Evolutionary conservation across 495 filamentous ascomycete genomes (phyloP), one percentile per base, ranked within the genome.

Genomic region (Aspergillus baeticus): DNA sequence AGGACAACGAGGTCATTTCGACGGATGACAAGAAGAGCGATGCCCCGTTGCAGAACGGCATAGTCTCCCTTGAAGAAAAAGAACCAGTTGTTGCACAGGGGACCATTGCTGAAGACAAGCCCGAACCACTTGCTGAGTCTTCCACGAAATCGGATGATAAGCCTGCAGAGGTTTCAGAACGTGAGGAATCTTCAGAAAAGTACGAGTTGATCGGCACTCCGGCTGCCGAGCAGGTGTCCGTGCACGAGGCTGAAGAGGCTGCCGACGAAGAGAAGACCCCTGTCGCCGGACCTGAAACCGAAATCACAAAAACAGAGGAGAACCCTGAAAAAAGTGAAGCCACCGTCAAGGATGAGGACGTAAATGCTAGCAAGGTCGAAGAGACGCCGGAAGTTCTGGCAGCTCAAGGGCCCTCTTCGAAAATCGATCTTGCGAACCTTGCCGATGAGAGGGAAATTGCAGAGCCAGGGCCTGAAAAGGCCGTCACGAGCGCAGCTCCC

Each of bases 381-480:
- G 47, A 52, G 5, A 44, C 21, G 54, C n/a, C 15, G 15, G 46
- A 51, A 21, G 2, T 26, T 42, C 7, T n/a, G 15, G 35, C 31
- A 6, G 48, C 47, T 5, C 29, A 29, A 20, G 42, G 15, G 3
- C 36, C 52, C 20, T 33, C 42, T 38, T 17, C n/a, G 6, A 42
- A 47, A n/a, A 35, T 20, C 17, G 39, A 13, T 15, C 23, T 15
- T 23, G 17, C 17, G 15, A 31, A 46, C 4, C 17, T 35, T 5
- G 31, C 47, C 14, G 48, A 53, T 23, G 48, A 38, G 5, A 37
- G 45, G 46, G 45, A 35, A 18, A 29, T 31, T 2, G n/a, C 39
- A 22, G 58, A 50, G 15, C n/a, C 55, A 14, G 34, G 52, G 29
- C 51, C 44, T 31, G 60, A 68, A 36, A 45, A 59, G 61, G 45